Percentiles rank a stretch among this genome's conserved stretches.
Conservation (phyloP, 768 basidiomycete species). For the Leccinum imitatum region DNA sequence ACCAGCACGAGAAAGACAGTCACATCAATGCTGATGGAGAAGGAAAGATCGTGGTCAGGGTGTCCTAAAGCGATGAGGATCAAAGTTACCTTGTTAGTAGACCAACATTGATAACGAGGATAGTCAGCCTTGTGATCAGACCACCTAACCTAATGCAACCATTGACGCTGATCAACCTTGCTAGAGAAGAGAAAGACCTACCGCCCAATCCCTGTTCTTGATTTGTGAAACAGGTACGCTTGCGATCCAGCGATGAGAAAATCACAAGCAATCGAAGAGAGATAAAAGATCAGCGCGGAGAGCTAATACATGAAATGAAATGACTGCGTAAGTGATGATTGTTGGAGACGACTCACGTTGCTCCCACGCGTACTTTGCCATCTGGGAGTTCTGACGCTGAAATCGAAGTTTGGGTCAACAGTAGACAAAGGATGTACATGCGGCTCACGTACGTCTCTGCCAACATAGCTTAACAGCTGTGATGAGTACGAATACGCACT, state of each 20-base stretch:
- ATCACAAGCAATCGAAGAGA: constrained; percentile 36
- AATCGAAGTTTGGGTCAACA: neutral
- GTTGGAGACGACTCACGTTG: constrained; percentile 24
- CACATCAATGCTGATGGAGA: constrained; percentile 28
- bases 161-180: neutral
- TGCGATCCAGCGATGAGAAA: constrained; percentile 35
- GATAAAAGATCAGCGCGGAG: constrained; percentile 33
- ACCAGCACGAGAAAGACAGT: constrained; percentile 29
- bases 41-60: constrained; percentile 3
- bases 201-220: constrained; percentile 31
- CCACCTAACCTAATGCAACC: constrained; percentile 27
- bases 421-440: neutral
- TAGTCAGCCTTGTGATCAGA: constrained; percentile 33
- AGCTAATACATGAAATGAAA: constrained; percentile 16
- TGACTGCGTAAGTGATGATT: neutral
- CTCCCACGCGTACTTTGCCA: constrained; percentile 35
- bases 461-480: constrained; percentile 27
- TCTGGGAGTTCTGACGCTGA: constrained; percentile 30
- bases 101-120: constrained; percentile 37
- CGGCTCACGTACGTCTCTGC: constrained; percentile 28
- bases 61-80: neutral
- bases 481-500: constrained; percentile 1
- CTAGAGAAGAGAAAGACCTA: constrained; percentile 5
- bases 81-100: constrained; percentile 34
- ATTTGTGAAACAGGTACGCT: constrained; percentile 33